Evolutionary conservation across 345 rosid genomes (phyloP).

Genomic region (Leavenworthia alabamica): DNA sequence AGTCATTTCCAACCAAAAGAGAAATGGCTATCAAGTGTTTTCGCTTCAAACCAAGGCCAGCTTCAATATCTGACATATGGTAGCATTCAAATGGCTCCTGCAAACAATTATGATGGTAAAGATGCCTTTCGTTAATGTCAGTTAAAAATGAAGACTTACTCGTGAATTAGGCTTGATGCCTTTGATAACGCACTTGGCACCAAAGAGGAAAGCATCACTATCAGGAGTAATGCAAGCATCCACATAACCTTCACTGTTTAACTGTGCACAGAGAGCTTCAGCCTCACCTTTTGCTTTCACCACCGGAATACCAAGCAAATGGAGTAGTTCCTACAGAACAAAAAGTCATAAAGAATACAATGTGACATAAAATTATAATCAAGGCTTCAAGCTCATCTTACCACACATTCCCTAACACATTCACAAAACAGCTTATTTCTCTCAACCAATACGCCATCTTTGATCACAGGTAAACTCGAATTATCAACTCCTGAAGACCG

Average conservation of each 20-base stretch:
- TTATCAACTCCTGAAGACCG: conserved; percentile 51
- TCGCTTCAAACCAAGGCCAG: conserved; percentile 74
- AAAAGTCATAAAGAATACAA: neutral
- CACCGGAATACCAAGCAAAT: conserved; percentile 84
- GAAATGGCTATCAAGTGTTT: conserved; percentile 79
- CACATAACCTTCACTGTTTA: conserved; percentile 65
- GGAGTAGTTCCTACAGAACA: conserved; percentile 57
- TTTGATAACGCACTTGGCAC: conserved; percentile 80
- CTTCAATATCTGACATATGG: conserved; percentile 70
- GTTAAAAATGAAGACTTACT: conserved; percentile 33
- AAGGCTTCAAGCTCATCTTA: conserved; percentile 29
- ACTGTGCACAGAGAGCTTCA: conserved; percentile 86
- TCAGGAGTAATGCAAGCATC: conserved; percentile 93
- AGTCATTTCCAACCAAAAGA: conserved; percentile 83
- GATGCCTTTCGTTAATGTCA: neutral
- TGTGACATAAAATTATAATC: neutral
- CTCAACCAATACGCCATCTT: conserved; percentile 56
- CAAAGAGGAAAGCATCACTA: conserved; percentile 89
- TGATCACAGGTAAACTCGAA: conserved; percentile 30
- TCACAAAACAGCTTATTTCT: conserved; percentile 55
- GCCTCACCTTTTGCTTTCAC: conserved; percentile 78
- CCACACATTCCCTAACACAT: conserved; percentile 72
- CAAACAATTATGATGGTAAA: conserved; percentile 5
- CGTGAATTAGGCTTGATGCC: conserved; percentile 60
- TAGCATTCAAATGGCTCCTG: conserved; percentile 96